These are phyloP conservation scores for Yarrowia sp. DNA, from an alignment of 805 yeast genomes.

Conservation along the genomic window DNA sequence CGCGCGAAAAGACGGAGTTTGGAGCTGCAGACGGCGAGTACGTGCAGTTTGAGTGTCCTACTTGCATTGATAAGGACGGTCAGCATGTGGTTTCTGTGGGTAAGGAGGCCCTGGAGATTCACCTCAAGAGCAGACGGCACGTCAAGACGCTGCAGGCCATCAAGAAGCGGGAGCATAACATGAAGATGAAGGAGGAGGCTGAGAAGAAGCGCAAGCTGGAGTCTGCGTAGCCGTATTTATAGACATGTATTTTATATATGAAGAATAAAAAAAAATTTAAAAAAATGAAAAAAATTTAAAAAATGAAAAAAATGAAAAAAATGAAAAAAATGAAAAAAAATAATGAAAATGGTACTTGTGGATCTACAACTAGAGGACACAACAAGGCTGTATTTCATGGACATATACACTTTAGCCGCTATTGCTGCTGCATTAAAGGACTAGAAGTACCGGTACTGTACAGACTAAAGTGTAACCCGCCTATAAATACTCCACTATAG, in stretches of 20 bases:
- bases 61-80: slow-evolving; percentile 54
- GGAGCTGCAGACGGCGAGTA: slow-evolving; percentile 43
- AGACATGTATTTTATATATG: not conserved
- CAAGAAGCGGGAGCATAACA: slow-evolving; percentile 30
- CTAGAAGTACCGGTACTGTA: too few relatives aligned
- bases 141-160: slow-evolving; percentile 35
- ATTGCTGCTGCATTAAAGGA: too few relatives aligned
- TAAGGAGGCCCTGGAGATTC: slow-evolving; percentile 64
- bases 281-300: too few relatives aligned
- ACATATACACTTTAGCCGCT: too few relatives aligned
- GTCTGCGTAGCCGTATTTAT: not conserved
- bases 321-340: not conserved
- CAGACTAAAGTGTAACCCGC: too few relatives aligned
- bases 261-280: too few relatives aligned
- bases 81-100: slow-evolving; percentile 70
- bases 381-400: too few relatives aligned
- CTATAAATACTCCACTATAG: too few relatives aligned
- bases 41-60: slow-evolving; percentile 66
- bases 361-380: too few relatives aligned
- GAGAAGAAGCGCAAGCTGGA: not conserved
- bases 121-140: slow-evolving; percentile 67
- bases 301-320: not conserved
- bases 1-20: not conserved
- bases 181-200: slow-evolving; percentile 30
- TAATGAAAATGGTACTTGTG: too few relatives aligned